Percentiles rank a stretch among this genome's conserved stretches.
Conservation (phyloP, 2,329 filamentous ascomycete species). For the Ophiostoma tasmaniense region DNA sequence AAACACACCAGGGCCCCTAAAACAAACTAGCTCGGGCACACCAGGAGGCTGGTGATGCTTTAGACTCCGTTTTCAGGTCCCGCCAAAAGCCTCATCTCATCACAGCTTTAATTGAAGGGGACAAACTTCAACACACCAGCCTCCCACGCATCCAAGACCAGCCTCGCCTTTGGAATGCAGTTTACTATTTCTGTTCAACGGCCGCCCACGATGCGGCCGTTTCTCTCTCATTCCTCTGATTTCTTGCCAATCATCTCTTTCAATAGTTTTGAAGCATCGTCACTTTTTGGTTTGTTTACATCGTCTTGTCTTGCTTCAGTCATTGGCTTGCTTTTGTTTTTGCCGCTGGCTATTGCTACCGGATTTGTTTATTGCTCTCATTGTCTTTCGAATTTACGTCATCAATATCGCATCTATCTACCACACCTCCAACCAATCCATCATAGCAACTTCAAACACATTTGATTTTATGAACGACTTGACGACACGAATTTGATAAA, state of each 20-base stretch:
- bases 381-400: background rate
- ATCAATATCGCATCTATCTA: background rate
- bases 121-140: conserved; percentile 7
- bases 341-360: background rate
- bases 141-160: conserved; percentile 10
- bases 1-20: background rate
- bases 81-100: background rate
- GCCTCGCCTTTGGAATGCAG: conserved; percentile 13
- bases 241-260: background rate
- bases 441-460: background rate
- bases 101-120: background rate
- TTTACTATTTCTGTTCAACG: conserved; percentile 14
- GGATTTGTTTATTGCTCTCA: background rate
- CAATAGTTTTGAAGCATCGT: background rate
- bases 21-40: background rate
- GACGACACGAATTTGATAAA: background rate
- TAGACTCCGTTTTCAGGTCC: conserved; percentile 3
- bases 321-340: background rate
- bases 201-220: conserved; percentile 10
- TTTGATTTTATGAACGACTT: background rate
- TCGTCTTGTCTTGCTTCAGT: background rate
- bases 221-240: background rate
- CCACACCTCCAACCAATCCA: background rate
- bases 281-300: background rate
- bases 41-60: conserved; percentile 13